Evolutionary conservation across 2,329 filamentous ascomycete genomes (phyloP), one percentile per base, ranked within the genome.

Genomic region (Fusarium dimerum): DNA sequence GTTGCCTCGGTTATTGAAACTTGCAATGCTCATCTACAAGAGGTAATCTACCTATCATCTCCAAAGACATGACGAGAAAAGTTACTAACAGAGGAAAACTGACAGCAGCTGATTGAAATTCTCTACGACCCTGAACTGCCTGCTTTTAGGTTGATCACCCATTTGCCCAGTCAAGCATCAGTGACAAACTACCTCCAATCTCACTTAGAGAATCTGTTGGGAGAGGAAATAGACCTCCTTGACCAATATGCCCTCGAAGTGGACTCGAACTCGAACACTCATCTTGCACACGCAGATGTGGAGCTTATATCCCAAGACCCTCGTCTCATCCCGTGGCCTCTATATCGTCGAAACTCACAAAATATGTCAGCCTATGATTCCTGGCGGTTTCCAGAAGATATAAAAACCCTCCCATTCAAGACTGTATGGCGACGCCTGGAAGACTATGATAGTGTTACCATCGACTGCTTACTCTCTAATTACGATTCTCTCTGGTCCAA

Each of bases 101-200:
- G 55, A 47, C 32, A 50, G 26, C 52, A 63, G 7, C 34, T 70
- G 0, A 1, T 64, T 1, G 72, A 74, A 43, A 58, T 74, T 6
- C 59, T 74, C 5, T 73, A 73, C 32, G 71, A 74, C 26, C 69
- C 71, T 2, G 66, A 71, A 0, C 50, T 66, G 0, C 63, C 70
- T 1, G 72, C 68, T 66, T 72, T 74, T 51, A 73, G 73, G 47
- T 43, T 69, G 6, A 68, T 71, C 15, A 43, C 64, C 0, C 2
- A 11, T 5, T 15, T 15, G 1, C 40, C 45, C 2, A 5, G 50
- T 16, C 57, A 65, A 13, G 11, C 44, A 10, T 32, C 48, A 8
- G 52, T 70, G 6, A 54, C 51, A 1, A 11, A 47, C 1, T 54
- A 47, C 20, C 53, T 73, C 5, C 42, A 64, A 15, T 36, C 51